Evolutionary conservation across 2,329 filamentous ascomycete genomes (phyloP).

Genomic region (Colletotrichum plurivorum): DNA sequence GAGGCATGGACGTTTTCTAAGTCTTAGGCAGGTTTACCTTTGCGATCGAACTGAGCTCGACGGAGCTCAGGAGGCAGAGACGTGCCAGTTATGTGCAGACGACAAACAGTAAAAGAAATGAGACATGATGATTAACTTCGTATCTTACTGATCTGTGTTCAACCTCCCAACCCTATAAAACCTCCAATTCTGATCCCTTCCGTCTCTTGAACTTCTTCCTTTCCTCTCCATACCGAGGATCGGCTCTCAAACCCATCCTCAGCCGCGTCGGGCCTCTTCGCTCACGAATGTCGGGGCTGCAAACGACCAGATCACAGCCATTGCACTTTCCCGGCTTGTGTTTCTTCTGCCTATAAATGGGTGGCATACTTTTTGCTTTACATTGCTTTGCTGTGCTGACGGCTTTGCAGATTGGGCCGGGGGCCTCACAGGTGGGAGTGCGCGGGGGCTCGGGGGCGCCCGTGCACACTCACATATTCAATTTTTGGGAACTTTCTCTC

Average conservation of each 20-base stretch:
- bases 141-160: neutral
- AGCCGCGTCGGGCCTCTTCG: conserved; percentile 20
- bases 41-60: conserved; percentile 6
- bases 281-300: conserved; percentile 19
- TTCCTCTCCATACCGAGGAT: conserved; percentile 7
- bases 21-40: conserved; percentile 11
- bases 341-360: neutral
- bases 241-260: conserved; percentile 14
- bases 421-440: neutral
- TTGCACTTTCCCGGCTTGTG: neutral
- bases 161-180: neutral
- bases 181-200: neutral
- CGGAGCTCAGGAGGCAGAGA: too few species aligned
- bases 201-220: neutral
- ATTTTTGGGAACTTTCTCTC: conserved; percentile 9
- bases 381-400: neutral
- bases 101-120: too few species aligned
- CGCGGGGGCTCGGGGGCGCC: neutral
- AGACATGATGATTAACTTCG: too few species aligned
- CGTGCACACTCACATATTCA: neutral
- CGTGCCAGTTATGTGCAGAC: too few species aligned
- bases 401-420: neutral
- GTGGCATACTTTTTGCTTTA: conserved; percentile 6
- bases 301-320: conserved; percentile 4
- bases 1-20: conserved; percentile 15